Evolutionary conservation across 805 yeast genomes (phyloP).

Genomic region (Candida boidinii): DNA sequence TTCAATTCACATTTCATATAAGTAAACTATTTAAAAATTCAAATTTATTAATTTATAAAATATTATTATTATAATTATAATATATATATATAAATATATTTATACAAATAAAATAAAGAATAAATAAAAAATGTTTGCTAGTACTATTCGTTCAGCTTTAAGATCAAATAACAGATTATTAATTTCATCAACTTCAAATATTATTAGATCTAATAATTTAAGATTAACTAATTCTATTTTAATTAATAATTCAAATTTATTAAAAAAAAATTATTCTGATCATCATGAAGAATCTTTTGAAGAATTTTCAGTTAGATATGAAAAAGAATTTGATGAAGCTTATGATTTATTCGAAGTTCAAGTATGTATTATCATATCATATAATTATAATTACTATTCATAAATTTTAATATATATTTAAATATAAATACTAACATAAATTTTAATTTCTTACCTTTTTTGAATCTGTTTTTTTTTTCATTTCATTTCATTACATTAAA

Average conservation of each 20-base stretch:
- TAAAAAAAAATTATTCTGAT: conserved; percentile 61
- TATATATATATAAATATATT: too few relatives aligned
- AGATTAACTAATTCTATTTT: conserved; percentile 9
- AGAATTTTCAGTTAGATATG: conserved; percentile 85
- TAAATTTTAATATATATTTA: too few relatives aligned
- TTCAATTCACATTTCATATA: too few relatives aligned
- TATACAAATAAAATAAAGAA: too few relatives aligned
- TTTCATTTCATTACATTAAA: conserved; percentile 19
- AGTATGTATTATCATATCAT: conserved; percentile 18
- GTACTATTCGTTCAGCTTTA: conserved; percentile 25
- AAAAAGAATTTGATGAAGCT: conserved; percentile 93
- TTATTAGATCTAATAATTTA: conserved; percentile 8
- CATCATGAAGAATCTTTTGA: conserved; percentile 92
- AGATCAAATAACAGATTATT: conserved; percentile 24
- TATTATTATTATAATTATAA: too few relatives aligned
- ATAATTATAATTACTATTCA: too few relatives aligned
- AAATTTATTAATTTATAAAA: too few relatives aligned
- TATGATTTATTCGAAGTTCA: conserved; percentile 81
- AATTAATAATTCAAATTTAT: conserved; percentile 10
- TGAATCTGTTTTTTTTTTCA: not conserved
- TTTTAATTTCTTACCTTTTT: too few relatives aligned
- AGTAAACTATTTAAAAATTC: too few relatives aligned
- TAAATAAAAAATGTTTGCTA: conserved; percentile 21
- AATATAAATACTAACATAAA: not conserved
- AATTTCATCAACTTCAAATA: not conserved